These are phyloP conservation scores for Penicillium sp. DNA, from an alignment of 2,329 filamentous ascomycete species.

Conservation along the genomic window DNA sequence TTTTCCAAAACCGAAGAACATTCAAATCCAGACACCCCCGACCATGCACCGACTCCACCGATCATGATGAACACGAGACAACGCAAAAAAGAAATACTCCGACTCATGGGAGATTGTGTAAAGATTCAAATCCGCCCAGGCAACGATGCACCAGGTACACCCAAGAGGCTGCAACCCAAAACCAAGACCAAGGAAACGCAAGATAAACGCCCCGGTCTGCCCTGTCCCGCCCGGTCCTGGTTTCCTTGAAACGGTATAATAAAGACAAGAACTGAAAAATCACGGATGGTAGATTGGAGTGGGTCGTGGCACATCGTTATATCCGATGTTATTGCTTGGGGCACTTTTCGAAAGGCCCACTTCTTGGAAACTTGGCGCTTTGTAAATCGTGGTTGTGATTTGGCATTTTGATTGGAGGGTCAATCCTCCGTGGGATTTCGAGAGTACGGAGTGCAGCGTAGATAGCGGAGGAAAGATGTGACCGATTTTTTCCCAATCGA, in stretches of 20 bases:
- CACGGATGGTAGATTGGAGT: background rate
- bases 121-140: slow-evolving; percentile 19
- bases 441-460: background rate
- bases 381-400: background rate
- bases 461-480: background rate
- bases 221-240: background rate
- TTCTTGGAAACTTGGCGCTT: background rate
- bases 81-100: slow-evolving; percentile 10
- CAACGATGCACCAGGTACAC: slow-evolving; percentile 25
- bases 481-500: background rate
- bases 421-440: background rate
- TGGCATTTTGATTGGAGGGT: background rate
- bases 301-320: slow-evolving; percentile 25
- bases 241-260: slow-evolving; percentile 12
- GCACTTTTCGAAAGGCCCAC: slow-evolving; percentile 10
- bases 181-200: slow-evolving; percentile 14
- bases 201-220: slow-evolving; percentile 17
- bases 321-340: slow-evolving; percentile 12
- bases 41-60: slow-evolving; percentile 22
- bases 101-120: slow-evolving; percentile 14
- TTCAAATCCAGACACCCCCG: slow-evolving; percentile 9
- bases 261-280: slow-evolving; percentile 11
- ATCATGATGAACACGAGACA: slow-evolving; percentile 3
- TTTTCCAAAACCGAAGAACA: background rate
- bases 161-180: slow-evolving; percentile 5